phyloP scores from a whole-genome alignment of 2,329 filamentous ascomycete genomes.

The Sclerotiophoma versabilis region DNA sequence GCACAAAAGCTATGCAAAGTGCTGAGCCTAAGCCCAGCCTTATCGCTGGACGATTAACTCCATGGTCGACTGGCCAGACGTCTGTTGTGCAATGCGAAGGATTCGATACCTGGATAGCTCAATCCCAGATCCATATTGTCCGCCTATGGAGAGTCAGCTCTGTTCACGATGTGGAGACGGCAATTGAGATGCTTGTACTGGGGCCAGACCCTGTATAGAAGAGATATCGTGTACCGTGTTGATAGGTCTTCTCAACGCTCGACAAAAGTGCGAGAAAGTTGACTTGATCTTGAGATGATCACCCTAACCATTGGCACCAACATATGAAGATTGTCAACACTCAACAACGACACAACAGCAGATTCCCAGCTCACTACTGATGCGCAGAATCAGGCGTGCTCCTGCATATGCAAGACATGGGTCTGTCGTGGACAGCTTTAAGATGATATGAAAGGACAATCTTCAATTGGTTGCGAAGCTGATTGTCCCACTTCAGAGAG shows the following conservation, averaged over 20 bases:
- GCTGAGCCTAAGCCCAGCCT: background rate
- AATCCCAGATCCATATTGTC: background rate
- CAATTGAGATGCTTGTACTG: background rate
- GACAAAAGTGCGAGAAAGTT: too few species aligned
- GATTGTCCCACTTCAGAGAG: background rate
- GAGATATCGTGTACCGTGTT: background rate
- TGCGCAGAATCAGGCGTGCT: background rate
- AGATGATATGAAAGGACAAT: background rate
- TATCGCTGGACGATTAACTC: background rate
- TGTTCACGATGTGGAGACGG: background rate
- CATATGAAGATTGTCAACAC: background rate
- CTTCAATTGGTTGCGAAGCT: background rate
- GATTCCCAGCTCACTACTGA: background rate
- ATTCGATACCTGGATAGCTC: background rate
- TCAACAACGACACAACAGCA: background rate
- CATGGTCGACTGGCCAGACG: background rate
- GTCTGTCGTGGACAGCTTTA: background rate
- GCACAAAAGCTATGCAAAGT: too few species aligned
- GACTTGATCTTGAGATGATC: background rate
- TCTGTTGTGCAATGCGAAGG: constrained; percentile 1
- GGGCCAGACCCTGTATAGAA: background rate
- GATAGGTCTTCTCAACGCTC: too few species aligned
- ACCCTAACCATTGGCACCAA: background rate
- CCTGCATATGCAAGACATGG: constrained; percentile 1
- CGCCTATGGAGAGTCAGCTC: background rate